phyloP scores from a whole-genome alignment of 2,329 filamentous ascomycete genomes.

The Aspergillus pseudonomiae region DNA sequence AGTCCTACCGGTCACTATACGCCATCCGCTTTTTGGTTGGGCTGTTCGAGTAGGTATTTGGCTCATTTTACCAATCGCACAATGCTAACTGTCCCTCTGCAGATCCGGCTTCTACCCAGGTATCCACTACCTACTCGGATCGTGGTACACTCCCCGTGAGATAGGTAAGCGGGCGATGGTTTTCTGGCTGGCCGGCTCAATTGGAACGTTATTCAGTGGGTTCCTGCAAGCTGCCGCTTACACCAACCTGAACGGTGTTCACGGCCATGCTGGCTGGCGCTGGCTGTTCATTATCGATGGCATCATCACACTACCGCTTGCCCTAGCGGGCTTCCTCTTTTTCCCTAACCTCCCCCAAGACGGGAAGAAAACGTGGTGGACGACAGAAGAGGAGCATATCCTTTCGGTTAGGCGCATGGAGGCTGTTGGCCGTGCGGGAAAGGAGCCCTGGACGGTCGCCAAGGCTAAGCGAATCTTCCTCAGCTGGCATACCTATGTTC shows the following conservation, averaged over 20 bases:
- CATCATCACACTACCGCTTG: slow-evolving; percentile 30
- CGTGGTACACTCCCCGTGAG: slow-evolving; percentile 30
- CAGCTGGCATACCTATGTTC: slow-evolving; percentile 46
- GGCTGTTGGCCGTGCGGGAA: slow-evolving; percentile 41
- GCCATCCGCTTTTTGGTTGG: slow-evolving; percentile 32
- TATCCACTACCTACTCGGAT: slow-evolving; percentile 30
- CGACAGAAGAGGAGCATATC: slow-evolving; percentile 25
- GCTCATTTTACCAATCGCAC: neutral
- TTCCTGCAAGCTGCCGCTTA: slow-evolving; percentile 27
- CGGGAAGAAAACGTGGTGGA: slow-evolving; percentile 28
- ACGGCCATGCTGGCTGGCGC: slow-evolving; percentile 29
- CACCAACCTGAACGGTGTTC: slow-evolving; percentile 26
- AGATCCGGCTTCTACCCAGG: slow-evolving; percentile 29
- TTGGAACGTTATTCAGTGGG: slow-evolving; percentile 28
- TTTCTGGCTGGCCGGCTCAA: slow-evolving; percentile 26
- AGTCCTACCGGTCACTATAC: slow-evolving; percentile 28
- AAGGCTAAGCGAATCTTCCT: slow-evolving; percentile 38
- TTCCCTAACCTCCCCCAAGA: slow-evolving; percentile 27
- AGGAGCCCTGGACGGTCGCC: slow-evolving; percentile 38
- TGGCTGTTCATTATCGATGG: slow-evolving; percentile 35
- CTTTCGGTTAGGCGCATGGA: slow-evolving; percentile 36
- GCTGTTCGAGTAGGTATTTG: slow-evolving; percentile 28
- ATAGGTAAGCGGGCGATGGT: slow-evolving; percentile 29
- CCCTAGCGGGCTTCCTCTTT: slow-evolving; percentile 25
- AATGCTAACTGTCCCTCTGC: neutral